Conservation (phyloP, 257 asterid genomes). For the Nicotiana undulata region DNA sequence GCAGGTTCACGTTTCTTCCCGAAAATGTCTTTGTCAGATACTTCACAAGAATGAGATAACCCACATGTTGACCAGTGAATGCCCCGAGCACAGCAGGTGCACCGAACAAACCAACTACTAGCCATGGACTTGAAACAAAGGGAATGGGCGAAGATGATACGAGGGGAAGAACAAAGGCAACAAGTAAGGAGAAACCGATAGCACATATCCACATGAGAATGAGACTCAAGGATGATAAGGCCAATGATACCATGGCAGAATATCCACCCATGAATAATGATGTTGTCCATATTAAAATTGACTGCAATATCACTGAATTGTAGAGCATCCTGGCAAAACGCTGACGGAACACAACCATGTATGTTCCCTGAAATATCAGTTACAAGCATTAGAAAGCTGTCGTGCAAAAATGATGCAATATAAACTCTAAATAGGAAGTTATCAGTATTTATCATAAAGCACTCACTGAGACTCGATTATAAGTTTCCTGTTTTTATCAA, state of each 20-base stretch:
- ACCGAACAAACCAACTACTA: conserved; percentile 67
- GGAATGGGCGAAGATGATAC: conserved; percentile 76
- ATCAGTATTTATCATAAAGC: neutral
- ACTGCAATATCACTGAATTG: conserved; percentile 75
- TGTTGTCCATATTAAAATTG: conserved; percentile 64
- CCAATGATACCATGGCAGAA: conserved; percentile 53
- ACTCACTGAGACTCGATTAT: neutral
- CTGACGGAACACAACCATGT: conserved; percentile 73
- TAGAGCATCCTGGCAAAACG: conserved; percentile 66
- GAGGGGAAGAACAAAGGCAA: conserved; percentile 57
- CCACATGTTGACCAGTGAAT: conserved; percentile 74
- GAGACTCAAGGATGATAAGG: conserved; percentile 53
- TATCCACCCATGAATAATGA: conserved; percentile 74
- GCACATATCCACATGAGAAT: conserved; percentile 83
- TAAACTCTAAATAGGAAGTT: neutral
- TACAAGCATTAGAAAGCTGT: conserved; percentile 6
- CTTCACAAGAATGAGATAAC: conserved; percentile 45
- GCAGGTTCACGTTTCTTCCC: conserved; percentile 35
- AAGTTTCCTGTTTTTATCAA: neutral
- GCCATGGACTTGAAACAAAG: conserved; percentile 71
- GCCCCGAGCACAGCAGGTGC: conserved; percentile 97
- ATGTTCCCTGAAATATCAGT: conserved; percentile 57
- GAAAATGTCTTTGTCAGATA: conserved; percentile 37
- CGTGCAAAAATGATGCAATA: neutral
- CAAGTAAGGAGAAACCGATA: conserved; percentile 36